Evolutionary conservation across 495 filamentous ascomycete species (phyloP), one percentile per base, ranked within the genome.

Genomic region (Pseudevernia furfuracea): DNA sequence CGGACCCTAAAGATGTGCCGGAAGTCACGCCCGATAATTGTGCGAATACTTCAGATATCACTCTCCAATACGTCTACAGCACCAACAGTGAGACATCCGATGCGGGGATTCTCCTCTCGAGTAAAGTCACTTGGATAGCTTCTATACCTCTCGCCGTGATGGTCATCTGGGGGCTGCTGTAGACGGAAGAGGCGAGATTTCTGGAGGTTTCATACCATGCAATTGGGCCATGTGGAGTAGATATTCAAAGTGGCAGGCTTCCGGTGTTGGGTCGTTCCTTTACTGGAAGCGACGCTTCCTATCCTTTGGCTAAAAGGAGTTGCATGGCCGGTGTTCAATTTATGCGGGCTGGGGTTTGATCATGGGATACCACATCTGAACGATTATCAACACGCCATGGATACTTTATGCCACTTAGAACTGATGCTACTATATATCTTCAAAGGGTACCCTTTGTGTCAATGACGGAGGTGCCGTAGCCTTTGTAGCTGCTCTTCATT

Each of bases 1-100:
- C 86, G 44, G 87, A 88, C 23, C 87, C 87, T 19, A 73, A 82
- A 67, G 88, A 94, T 53, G 84, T 93, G 62, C 77, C 77, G 30
- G 78, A 87, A 65, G 89, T 96, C 43, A 95, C 85, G 69, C 75
- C 79, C 46, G 75, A 84, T 11, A 96, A 96, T 76, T 96, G 92
- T 80, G 89, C 86, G 77, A 96, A 97, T 76, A 87, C 84, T 63
- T 81, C 81, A 59, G 81, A 88, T 60, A 84, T 96, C 67, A 78
- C 81, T 61, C 89, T 93, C 79, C 80, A 89, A 66, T 82, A 85
- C 67, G 78, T 96, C 68, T 96, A 88, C 80, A 87, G 85, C 28
- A 78, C 77, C 38, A 56, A 52, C 23, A 70, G 68, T 41, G 43
- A 67, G 61, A 68, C 61, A 15, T 71, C 70, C 2, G 64, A 61